Conservation (phyloP, 495 filamentous ascomycete species). For the Penicillium canescens region DNA sequence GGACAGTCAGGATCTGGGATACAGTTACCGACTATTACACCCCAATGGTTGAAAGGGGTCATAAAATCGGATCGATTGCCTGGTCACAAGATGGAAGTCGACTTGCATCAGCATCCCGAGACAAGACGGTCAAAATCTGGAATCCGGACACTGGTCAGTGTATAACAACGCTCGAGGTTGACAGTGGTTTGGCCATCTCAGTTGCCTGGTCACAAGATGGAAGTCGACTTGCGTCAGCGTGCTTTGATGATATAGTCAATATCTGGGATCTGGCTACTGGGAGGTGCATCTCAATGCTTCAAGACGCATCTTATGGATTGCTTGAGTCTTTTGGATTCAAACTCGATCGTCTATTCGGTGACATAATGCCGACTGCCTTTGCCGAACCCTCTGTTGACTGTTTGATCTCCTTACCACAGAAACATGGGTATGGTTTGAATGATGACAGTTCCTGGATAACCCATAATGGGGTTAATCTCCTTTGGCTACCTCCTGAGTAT, state of each 20-base stretch:
- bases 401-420: too few relatives aligned
- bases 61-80: neutral
- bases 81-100: conserved; percentile 38
- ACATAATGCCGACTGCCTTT: neutral
- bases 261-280: conserved; percentile 20
- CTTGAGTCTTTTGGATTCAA: too few relatives aligned
- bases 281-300: too few relatives aligned
- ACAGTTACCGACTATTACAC: neutral
- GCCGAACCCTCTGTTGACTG: too few relatives aligned
- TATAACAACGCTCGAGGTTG: conserved; percentile 19
- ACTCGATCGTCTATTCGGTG: neutral
- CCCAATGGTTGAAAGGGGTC: conserved; percentile 8
- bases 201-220: conserved; percentile 24
- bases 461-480: conserved; percentile 4
- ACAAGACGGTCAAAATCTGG: conserved; percentile 34
- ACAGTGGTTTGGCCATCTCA: conserved; percentile 16
- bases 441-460: conserved; percentile 12
- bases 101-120: conserved; percentile 29
- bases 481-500: conserved; percentile 26
- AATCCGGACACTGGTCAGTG: conserved; percentile 17
- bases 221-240: conserved; percentile 18
- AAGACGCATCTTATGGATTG: too few relatives aligned
- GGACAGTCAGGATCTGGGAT: conserved; percentile 20
- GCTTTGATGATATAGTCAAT: conserved; percentile 9
- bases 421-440: conserved; percentile 8